Conservation (phyloP, 139 green algal genomes). For the Coccomyxa sp. region DNA sequence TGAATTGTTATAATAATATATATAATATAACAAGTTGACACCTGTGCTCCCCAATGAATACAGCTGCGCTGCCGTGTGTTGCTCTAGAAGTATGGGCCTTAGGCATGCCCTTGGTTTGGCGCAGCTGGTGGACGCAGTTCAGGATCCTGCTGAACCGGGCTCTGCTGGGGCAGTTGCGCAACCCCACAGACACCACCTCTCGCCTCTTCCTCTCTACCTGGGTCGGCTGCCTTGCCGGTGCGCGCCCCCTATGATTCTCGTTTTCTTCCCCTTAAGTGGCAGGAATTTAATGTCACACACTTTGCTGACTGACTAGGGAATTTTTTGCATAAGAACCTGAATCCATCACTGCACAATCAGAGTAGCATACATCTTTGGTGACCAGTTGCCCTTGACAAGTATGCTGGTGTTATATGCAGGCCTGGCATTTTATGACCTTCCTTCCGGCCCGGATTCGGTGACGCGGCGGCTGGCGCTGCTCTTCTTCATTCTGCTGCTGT, state of each 20-base stretch:
- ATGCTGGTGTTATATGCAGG: conserved; percentile 13
- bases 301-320: too few species aligned
- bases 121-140: conserved; percentile 15
- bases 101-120: background rate
- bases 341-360: too few species aligned
- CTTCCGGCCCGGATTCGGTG: conserved; percentile 10
- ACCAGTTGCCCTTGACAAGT: too few species aligned
- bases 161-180: conserved; percentile 26
- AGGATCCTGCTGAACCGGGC: conserved; percentile 5
- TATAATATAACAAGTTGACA: too few species aligned
- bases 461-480: conserved; percentile 24
- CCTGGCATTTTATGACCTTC: conserved; percentile 56
- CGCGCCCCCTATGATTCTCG: background rate
- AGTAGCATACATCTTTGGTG: too few species aligned
- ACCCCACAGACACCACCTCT: conserved; percentile 56
- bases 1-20: too few species aligned
- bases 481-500: conserved; percentile 48
- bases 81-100: too few species aligned
- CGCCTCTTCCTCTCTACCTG: conserved; percentile 57
- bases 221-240: conserved; percentile 48
- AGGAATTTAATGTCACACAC: too few species aligned
- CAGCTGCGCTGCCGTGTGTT: too few species aligned
- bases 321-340: too few species aligned
- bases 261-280: background rate
- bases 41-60: too few species aligned